Percentiles rank a stretch among this genome's conserved stretches.
Evolutionary conservation across 106 monocot species (phyloP).

Genomic region (Gastrodia elata): DNA sequence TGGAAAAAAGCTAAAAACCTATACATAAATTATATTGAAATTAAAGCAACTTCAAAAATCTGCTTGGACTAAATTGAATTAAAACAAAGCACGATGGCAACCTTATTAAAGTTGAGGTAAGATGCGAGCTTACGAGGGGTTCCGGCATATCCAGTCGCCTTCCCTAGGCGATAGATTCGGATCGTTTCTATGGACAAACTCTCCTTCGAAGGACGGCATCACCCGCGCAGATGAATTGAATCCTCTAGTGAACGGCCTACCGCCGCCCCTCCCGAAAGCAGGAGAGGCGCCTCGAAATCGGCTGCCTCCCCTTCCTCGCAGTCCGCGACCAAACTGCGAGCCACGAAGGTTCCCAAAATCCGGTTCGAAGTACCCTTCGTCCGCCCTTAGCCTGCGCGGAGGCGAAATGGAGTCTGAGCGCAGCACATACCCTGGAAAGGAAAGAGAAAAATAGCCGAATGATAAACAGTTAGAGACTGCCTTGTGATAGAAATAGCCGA

Average conservation of each 20-base stretch:
- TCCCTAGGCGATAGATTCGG: conserved; percentile 86
- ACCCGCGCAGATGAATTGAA: conserved; percentile 16
- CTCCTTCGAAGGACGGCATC: conserved; percentile 21
- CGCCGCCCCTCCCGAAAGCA: conserved; percentile 26
- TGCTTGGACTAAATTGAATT: too few species aligned
- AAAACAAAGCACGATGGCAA: too few species aligned
- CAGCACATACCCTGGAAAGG: conserved; percentile 21
- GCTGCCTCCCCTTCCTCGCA: conserved; percentile 36
- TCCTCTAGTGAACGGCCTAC: conserved; percentile 25
- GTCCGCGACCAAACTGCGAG: conserved; percentile 26
- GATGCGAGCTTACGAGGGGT: conserved; percentile 48
- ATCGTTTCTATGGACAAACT: conserved; percentile 60
- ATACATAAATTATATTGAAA: too few species aligned
- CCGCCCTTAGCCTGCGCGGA: conserved; percentile 19
- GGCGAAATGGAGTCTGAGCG: conserved; percentile 37
- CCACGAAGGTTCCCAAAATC: conserved; percentile 21
- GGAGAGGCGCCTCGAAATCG: conserved; percentile 44
- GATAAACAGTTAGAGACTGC: background rate
- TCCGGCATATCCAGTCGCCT: conserved; percentile 95
- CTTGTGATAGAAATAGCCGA: background rate
- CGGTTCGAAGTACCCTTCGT: conserved; percentile 22
- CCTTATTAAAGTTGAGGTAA: too few species aligned
- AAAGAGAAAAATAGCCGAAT: background rate
- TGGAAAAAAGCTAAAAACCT: too few species aligned
- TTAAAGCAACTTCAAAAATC: too few species aligned